Evolutionary conservation across 2,329 filamentous ascomycete genomes (phyloP).

Genomic region (Coniella lustricola): DNA sequence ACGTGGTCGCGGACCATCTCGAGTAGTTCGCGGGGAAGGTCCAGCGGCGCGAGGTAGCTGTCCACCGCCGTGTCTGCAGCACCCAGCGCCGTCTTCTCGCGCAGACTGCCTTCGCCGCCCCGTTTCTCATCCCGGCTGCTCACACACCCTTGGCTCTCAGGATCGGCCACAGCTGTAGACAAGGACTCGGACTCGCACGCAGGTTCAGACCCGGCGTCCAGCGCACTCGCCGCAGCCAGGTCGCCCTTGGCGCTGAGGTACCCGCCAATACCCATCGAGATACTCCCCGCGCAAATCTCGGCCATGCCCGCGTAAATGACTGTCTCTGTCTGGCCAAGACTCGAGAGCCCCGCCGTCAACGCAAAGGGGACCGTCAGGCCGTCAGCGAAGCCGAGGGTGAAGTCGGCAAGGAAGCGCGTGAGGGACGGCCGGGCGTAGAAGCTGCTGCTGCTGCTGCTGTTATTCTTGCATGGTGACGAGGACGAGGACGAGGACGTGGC

Average conservation of each 20-base stretch:
- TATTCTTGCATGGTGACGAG: neutral
- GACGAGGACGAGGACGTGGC: neutral
- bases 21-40: constrained; percentile 17
- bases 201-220: too few species aligned
- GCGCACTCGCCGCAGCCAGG: too few species aligned
- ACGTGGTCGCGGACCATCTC: constrained; percentile 18
- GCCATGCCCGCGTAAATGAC: constrained; percentile 63
- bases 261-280: constrained; percentile 67
- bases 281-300: constrained; percentile 63
- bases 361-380: constrained; percentile 71
- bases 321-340: constrained; percentile 51
- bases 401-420: constrained; percentile 49
- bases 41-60: constrained; percentile 19
- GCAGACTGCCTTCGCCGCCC: constrained; percentile 19
- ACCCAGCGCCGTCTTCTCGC: neutral
- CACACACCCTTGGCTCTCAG: neutral
- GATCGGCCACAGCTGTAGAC: neutral
- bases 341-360: constrained; percentile 61
- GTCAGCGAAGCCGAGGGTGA: constrained; percentile 67
- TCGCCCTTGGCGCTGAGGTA: constrained; percentile 53
- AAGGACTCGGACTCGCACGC: too few species aligned
- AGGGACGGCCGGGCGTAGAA: constrained; percentile 19
- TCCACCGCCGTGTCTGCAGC: neutral
- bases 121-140: constrained; percentile 25
- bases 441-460: too few species aligned